Conservation (phyloP, 495 filamentous ascomycete species). For the Penicillium argentinense region DNA sequence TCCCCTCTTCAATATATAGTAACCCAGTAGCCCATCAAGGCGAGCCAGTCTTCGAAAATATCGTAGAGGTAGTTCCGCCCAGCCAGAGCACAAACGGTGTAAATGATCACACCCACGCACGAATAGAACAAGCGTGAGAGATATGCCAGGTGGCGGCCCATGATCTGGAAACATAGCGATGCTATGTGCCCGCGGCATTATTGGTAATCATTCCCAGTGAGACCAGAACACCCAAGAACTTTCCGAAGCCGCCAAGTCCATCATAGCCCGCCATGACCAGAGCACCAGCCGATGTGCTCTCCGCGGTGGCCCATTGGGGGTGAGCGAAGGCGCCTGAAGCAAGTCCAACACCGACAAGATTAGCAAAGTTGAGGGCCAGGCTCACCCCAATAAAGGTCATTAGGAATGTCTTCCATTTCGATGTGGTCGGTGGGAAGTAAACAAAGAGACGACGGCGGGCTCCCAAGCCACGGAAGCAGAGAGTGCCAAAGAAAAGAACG, state of each 20-base stretch:
- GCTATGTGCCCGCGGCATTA: slow-evolving; percentile 63
- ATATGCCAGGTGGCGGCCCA: slow-evolving; percentile 43
- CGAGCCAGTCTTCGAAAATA: slow-evolving; percentile 59
- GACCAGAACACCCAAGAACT: slow-evolving; percentile 62
- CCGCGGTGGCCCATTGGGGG: slow-evolving; percentile 50
- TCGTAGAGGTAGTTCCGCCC: slow-evolving; percentile 52
- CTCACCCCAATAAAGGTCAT: slow-evolving; percentile 47
- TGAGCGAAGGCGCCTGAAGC: slow-evolving; percentile 55
- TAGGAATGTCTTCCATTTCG: slow-evolving; percentile 35
- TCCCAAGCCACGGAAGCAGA: slow-evolving; percentile 53
- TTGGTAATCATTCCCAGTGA: slow-evolving; percentile 66
- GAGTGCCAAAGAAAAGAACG: slow-evolving; percentile 62
- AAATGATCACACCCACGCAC: slow-evolving; percentile 49
- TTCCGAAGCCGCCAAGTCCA: slow-evolving; percentile 60
- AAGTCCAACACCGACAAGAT: slow-evolving; percentile 65
- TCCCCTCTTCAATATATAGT: no score
- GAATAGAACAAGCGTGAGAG: slow-evolving; percentile 54
- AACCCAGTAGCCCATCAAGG: slow-evolving; percentile 62
- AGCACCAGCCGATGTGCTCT: slow-evolving; percentile 56
- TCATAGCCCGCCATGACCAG: slow-evolving; percentile 59
- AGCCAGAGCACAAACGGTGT: slow-evolving; percentile 54
- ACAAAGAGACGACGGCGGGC: slow-evolving; percentile 47
- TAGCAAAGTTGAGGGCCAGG: slow-evolving; percentile 52
- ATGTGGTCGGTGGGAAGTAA: slow-evolving; percentile 49
- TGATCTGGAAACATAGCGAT: slow-evolving; percentile 57